A percentile compares a stretch with the other conserved stretches of the same genome.
phyloP scores from a whole-genome alignment of 805 yeast species.

The Komagataella pastoris region DNA sequence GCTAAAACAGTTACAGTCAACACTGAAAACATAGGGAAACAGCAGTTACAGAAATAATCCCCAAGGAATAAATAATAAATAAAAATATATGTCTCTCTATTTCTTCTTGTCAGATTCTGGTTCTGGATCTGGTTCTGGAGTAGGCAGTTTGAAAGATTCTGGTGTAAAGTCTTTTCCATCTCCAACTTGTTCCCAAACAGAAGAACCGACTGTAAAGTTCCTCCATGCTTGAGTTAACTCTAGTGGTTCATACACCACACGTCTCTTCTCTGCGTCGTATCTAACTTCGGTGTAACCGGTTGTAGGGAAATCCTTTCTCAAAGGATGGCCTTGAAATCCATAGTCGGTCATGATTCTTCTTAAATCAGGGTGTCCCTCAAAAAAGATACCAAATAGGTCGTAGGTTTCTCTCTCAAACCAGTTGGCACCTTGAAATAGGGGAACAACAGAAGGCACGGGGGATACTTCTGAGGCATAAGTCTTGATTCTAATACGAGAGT shows the following conservation, averaged over 20 bases:
- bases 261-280: constrained; percentile 83
- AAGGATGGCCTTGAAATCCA: constrained; percentile 87
- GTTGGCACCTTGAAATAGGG: constrained; percentile 66
- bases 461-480: constrained; percentile 77
- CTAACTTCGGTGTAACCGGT: constrained; percentile 86
- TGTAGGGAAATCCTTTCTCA: constrained; percentile 86
- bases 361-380: constrained; percentile 81
- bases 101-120: constrained; percentile 22
- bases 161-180: constrained; percentile 77
- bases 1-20: constrained; percentile 16
- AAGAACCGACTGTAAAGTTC: constrained; percentile 77
- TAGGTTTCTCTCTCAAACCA: constrained; percentile 89
- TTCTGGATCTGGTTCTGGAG: constrained; percentile 67
- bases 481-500: constrained; percentile 79
- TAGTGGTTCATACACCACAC: constrained; percentile 80
- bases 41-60: not conserved
- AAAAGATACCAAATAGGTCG: constrained; percentile 78
- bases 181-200: constrained; percentile 89
- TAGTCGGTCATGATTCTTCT: constrained; percentile 86
- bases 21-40: not conserved
- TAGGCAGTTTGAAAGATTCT: constrained; percentile 67
- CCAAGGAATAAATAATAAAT: not conserved
- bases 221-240: constrained; percentile 90
- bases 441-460: constrained; percentile 70
- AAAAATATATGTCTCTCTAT: constrained; percentile 9